A percentile compares a stretch with the other conserved stretches of the same genome.
phyloP scores from a whole-genome alignment of 345 rosid species.

The Lepidium aucheri region DNA sequence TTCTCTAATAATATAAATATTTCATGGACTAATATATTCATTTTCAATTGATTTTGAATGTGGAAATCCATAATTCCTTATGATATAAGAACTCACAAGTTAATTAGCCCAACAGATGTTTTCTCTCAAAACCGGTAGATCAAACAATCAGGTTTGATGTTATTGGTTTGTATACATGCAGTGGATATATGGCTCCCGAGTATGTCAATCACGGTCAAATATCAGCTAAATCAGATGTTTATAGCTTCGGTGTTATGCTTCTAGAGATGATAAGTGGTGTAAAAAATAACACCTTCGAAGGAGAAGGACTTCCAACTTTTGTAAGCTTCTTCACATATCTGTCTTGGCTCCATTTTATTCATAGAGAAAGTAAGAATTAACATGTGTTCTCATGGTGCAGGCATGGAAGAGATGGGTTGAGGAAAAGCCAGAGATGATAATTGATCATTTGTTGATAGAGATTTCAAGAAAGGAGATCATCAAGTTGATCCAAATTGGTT shows the following conservation, averaged over 20 bases:
- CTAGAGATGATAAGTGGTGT: slow-evolving; percentile 37
- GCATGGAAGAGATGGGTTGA: slow-evolving; percentile 46
- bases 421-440: slow-evolving; percentile 25
- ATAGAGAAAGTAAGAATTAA: not conserved
- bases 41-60: no score
- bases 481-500: slow-evolving; percentile 29
- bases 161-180: not conserved
- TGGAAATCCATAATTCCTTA: no score
- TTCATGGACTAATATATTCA: no score
- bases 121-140: no score
- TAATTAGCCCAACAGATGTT: no score
- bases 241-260: slow-evolving; percentile 37
- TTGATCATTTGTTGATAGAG: slow-evolving; percentile 26
- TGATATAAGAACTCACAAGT: no score
- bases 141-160: not conserved
- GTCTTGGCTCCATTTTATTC: not conserved
- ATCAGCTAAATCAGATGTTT: slow-evolving; percentile 41
- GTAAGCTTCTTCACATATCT: not conserved
- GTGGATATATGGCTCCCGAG: slow-evolving; percentile 50
- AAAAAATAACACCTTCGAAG: slow-evolving; percentile 17
- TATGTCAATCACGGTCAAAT: slow-evolving; percentile 28
- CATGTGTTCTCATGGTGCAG: not conserved
- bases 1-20: no score
- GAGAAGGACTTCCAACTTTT: slow-evolving; percentile 9
- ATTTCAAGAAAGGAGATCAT: not conserved